phyloP scores from a whole-genome alignment of 148 eudicot genomes.

The Arctostaphylos glauca region DNA sequence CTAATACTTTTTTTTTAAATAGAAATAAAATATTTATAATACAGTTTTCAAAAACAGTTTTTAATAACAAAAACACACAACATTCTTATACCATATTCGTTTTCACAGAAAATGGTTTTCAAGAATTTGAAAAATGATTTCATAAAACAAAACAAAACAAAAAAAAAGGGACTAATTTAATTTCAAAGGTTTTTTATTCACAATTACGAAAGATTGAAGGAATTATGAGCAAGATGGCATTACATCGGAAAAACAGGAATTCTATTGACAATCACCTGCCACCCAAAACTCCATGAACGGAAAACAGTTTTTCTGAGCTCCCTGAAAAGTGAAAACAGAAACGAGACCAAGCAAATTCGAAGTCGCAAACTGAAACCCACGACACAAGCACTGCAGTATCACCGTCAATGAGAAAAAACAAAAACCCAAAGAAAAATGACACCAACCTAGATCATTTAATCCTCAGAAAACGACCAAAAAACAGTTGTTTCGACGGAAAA shows the following conservation, averaged over 20 bases:
- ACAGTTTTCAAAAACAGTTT: not conserved
- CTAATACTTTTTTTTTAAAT: not conserved
- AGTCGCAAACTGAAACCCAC: conserved; percentile 2
- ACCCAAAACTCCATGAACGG: no score
- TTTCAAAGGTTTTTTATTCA: no score
- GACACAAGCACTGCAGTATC: not conserved
- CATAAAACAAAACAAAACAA: not conserved
- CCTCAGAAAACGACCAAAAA: not conserved
- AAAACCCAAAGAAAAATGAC: not conserved
- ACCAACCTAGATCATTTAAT: not conserved
- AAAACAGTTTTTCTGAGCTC: not conserved
- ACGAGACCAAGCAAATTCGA: no score
- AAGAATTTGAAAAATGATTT: not conserved
- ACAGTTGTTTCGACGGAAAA: not conserved
- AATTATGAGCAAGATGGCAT: no score
- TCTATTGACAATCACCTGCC: no score
- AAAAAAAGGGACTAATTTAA: no score
- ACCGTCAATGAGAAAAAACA: not conserved
- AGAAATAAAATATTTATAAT: not conserved
- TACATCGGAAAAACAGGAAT: no score
- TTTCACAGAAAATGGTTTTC: not conserved
- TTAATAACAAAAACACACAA: not conserved
- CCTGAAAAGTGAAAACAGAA: not conserved
- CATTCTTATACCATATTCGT: not conserved
- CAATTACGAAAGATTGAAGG: no score